These are phyloP conservation scores for Tremella mesenterica DNA, from an alignment of 768 basidiomycete genomes.

Conservation along the genomic window DNA sequence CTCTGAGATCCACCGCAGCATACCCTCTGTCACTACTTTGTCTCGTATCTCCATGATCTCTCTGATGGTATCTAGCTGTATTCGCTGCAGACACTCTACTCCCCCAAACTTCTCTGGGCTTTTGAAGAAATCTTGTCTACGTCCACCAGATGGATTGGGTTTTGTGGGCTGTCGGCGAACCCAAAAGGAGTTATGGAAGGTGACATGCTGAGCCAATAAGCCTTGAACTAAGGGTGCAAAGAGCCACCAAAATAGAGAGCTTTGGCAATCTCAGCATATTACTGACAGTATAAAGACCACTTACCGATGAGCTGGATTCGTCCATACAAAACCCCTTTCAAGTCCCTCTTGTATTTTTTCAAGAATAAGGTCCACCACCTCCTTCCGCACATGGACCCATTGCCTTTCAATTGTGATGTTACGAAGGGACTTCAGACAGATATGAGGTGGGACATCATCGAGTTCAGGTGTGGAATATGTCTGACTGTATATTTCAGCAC, in stretches of 20 bases:
- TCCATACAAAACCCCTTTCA: neutral
- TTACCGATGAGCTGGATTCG: neutral
- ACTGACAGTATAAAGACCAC: neutral
- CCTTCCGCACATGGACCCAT: slow-evolving; percentile 1
- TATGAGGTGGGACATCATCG: slow-evolving; percentile 1
- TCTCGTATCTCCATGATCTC: neutral
- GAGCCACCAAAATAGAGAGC: slow-evolving; percentile 1
- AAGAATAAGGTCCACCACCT: slow-evolving; percentile 3
- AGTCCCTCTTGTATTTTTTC: neutral
- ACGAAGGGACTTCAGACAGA: neutral
- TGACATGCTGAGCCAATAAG: neutral
- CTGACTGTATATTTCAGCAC: neutral
- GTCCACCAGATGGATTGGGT: neutral
- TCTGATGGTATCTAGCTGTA: neutral
- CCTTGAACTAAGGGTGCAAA: slow-evolving; percentile 4
- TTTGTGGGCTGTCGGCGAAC: neutral
- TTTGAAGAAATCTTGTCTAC: neutral
- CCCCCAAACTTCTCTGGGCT: neutral
- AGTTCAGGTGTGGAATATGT: neutral
- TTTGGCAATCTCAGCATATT: neutral
- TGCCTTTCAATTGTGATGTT: slow-evolving; percentile 7
- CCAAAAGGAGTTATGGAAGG: neutral
- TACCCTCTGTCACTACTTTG: neutral
- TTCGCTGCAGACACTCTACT: neutral
- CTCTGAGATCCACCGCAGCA: neutral